Evolutionary conservation across 768 basidiomycete genomes (phyloP).

Genomic region (Neoboletus brunneissimus): DNA sequence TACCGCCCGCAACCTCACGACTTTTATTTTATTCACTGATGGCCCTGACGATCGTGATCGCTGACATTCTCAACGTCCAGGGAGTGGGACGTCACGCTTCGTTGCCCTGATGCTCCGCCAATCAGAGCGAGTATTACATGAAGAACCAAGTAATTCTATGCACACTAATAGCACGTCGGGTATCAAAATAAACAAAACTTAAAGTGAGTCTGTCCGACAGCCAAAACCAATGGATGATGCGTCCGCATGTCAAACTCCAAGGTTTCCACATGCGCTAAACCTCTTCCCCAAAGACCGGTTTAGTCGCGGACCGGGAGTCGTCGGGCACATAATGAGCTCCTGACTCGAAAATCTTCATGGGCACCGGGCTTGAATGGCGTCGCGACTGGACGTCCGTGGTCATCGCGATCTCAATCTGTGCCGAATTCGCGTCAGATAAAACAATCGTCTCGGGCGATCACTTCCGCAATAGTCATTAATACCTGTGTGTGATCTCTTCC

Average conservation of each 20-base stretch:
- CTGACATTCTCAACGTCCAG: too few relatives aligned
- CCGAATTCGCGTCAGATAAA: neutral
- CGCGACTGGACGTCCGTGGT: neutral
- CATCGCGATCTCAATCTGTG: constrained; percentile 3
- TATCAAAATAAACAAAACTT: too few relatives aligned
- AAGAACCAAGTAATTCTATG: too few relatives aligned
- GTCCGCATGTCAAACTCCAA: too few relatives aligned
- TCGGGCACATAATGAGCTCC: neutral
- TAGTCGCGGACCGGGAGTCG: neutral
- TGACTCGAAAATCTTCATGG: neutral
- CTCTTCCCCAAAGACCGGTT: too few relatives aligned
- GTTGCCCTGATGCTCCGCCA: too few relatives aligned
- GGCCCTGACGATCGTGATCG: too few relatives aligned
- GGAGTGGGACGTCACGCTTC: too few relatives aligned
- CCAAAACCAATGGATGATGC: neutral
- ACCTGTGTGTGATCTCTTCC: constrained; percentile 2
- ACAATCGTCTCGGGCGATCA: neutral
- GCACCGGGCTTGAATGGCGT: neutral
- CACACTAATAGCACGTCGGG: too few relatives aligned
- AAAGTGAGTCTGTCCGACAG: neutral
- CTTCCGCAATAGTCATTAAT: neutral
- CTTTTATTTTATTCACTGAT: too few relatives aligned
- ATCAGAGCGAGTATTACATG: too few relatives aligned
- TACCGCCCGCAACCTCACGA: too few relatives aligned
- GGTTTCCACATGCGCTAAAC: neutral